Evolutionary conservation across 208 protist genomes (phyloP).

Genomic region (Zelonia costaricensis): DNA sequence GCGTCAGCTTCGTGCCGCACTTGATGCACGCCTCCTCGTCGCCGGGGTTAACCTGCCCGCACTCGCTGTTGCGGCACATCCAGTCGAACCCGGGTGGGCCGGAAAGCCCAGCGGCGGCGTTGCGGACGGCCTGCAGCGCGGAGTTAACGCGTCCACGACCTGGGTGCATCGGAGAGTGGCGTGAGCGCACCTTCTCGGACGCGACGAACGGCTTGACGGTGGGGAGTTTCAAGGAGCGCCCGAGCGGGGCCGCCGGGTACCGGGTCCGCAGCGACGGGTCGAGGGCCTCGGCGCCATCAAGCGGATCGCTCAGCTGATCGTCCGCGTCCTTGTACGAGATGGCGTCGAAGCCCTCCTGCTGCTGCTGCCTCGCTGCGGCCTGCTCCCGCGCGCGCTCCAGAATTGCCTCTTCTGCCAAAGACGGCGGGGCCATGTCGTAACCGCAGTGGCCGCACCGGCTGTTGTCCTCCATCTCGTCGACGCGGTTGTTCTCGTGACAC

Average conservation of each 20-base stretch:
- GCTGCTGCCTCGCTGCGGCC: slow-evolving; percentile 27
- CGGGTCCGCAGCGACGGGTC: slow-evolving; percentile 9
- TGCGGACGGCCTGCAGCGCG: neutral
- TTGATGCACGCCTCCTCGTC: slow-evolving; percentile 73
- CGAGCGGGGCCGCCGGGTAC: neutral
- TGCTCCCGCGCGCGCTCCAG: slow-evolving; percentile 44
- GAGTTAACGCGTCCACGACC: neutral
- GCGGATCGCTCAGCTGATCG: slow-evolving; percentile 60
- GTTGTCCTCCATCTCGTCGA: slow-evolving; percentile 88
- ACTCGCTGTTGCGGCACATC: slow-evolving; percentile 75
- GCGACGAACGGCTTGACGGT: slow-evolving; percentile 17
- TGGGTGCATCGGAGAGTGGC: slow-evolving; percentile 25
- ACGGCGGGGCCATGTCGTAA: slow-evolving; percentile 88
- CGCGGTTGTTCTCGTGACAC: slow-evolving; percentile 86
- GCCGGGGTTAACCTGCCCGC: slow-evolving; percentile 71
- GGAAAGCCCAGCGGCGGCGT: slow-evolving; percentile 17
- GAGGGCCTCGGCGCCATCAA: slow-evolving; percentile 39
- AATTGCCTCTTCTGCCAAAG: slow-evolving; percentile 48
- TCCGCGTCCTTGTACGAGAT: slow-evolving; percentile 60
- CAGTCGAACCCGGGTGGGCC: slow-evolving; percentile 86
- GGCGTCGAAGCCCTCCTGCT: slow-evolving; percentile 69
- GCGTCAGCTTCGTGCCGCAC: slow-evolving; percentile 61
- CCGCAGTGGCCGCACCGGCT: slow-evolving; percentile 82
- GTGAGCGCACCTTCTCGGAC: neutral
- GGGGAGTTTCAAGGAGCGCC: slow-evolving; percentile 7